Evolutionary conservation across 768 basidiomycete species (phyloP).

Genomic region (Hysterangium stoloniferum): DNA sequence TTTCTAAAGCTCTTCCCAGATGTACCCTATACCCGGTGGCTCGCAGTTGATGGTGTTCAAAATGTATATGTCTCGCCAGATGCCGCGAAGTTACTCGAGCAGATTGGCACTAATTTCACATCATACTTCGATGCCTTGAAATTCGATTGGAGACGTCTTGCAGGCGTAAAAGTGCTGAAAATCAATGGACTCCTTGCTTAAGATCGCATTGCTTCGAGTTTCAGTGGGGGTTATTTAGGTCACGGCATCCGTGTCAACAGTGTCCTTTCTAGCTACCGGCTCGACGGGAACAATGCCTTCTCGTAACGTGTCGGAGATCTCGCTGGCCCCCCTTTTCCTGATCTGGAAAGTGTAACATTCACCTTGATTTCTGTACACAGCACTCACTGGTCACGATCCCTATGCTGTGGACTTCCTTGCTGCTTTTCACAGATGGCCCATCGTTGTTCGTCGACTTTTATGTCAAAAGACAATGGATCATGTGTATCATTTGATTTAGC

Average conservation of each 20-base stretch:
- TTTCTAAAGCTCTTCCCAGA: no score
- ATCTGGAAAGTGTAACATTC: conserved; percentile 11
- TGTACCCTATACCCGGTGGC: no score
- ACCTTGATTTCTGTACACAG: conserved; percentile 10
- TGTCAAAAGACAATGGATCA: neutral
- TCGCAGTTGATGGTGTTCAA: conserved; percentile 10
- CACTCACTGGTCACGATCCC: conserved; percentile 11
- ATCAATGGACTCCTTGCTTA: conserved; percentile 14
- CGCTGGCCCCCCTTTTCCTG: conserved; percentile 13
- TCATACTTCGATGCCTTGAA: conserved; percentile 11
- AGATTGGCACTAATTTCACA: conserved; percentile 8
- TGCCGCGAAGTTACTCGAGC: conserved; percentile 6
- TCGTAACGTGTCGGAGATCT: conserved; percentile 15
- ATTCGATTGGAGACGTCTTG: conserved; percentile 11
- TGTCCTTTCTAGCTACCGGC: conserved; percentile 12
- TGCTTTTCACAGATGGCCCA: conserved; percentile 9
- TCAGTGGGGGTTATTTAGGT: no score
- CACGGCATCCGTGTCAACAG: conserved; percentile 11
- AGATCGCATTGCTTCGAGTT: conserved; percentile 9
- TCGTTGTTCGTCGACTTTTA: neutral
- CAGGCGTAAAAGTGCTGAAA: conserved; percentile 13
- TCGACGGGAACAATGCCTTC: neutral
- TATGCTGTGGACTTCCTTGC: conserved; percentile 13
- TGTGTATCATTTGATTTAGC: conserved; percentile 30
- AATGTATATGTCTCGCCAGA: conserved; percentile 14